Conservation (phyloP, 805 yeast genomes). For the Wickerhamomyces bisporus region DNA sequence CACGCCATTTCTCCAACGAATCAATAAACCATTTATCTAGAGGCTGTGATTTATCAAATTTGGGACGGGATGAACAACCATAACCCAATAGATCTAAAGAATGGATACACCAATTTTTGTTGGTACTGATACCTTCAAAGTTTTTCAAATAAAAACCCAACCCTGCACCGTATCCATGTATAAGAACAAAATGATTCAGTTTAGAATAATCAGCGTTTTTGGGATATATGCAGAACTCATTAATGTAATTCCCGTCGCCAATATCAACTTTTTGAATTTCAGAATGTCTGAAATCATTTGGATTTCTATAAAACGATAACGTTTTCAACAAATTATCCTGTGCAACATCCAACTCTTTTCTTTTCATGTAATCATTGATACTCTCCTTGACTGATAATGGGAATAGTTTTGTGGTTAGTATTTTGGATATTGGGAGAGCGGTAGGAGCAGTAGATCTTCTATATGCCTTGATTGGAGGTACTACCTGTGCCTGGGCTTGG, state of each 20-base stretch:
- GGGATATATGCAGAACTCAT: conserved; percentile 67
- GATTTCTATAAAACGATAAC: neutral
- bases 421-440: conserved; percentile 54
- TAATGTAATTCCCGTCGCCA: conserved; percentile 52
- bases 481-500: no score
- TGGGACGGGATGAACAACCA: conserved; percentile 83
- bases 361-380: conserved; percentile 41
- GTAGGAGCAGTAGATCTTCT: conserved; percentile 60
- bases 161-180: conserved; percentile 97
- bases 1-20: conserved; percentile 61
- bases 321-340: conserved; percentile 27
- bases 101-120: conserved; percentile 63
- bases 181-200: conserved; percentile 54
- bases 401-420: conserved; percentile 43
- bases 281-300: conserved; percentile 17
- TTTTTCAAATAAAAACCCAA: conserved; percentile 80
- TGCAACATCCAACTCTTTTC: conserved; percentile 34
- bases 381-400: conserved; percentile 54
- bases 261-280: conserved; percentile 32
- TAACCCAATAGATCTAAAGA: conserved; percentile 87
- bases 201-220: conserved; percentile 29
- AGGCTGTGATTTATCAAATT: conserved; percentile 36
- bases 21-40: conserved; percentile 40
- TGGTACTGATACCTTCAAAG: conserved; percentile 44
- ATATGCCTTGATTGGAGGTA: conserved; percentile 30